Evolutionary conservation across 2,329 filamentous ascomycete genomes (phyloP), one percentile per base, ranked within the genome.

Genomic region (Stagonosporopsis rhizophila): DNA sequence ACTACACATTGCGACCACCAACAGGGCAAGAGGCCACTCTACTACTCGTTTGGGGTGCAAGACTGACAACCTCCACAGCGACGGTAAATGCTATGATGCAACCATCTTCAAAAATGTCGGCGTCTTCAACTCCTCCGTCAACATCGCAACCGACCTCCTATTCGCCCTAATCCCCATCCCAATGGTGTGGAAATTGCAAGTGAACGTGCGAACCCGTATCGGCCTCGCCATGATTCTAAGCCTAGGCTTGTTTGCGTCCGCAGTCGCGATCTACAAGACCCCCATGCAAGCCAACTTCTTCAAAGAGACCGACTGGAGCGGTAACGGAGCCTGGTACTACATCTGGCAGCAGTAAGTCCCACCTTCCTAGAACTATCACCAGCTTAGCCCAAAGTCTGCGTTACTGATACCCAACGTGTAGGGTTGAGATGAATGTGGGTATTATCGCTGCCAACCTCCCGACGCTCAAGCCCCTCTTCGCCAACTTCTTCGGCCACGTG

Each of bases 61-160:
- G 25, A 58, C 49, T 52, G 22, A 55, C 12, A n/a, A 15, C 12
- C 12, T 17, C 25, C 2, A 12, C 32, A 61, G 65, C 30, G 56
- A 48, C 15, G 66, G 62, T 8, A 65, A 65, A 41, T 70, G 68
- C 60, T 67, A 66, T 30, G 42, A 44, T 72, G 73, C 8, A 67
- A 69, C n/a, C 77, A 77, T 75, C 1, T 82, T 79, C 65, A 77
- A 72, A 17, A 73, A 73, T n/a, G 75, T 82, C 22, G 80, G 79
- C 15, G 63, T 83, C 34, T 77, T 78, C 63, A 81, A 82, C 67
- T 80, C 77, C 55, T 70, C 69, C 22, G 58, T 78, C 59, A 78
- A 75, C 56, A 76, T 77, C 54, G 58, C 67, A 2, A 78, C 77
- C 30, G 76, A 78, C 57, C 64, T 76, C 9, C 55, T 77, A 6